These are phyloP conservation scores for Mycena filopes DNA, from an alignment of 768 basidiomycete species.

Conservation along the genomic window DNA sequence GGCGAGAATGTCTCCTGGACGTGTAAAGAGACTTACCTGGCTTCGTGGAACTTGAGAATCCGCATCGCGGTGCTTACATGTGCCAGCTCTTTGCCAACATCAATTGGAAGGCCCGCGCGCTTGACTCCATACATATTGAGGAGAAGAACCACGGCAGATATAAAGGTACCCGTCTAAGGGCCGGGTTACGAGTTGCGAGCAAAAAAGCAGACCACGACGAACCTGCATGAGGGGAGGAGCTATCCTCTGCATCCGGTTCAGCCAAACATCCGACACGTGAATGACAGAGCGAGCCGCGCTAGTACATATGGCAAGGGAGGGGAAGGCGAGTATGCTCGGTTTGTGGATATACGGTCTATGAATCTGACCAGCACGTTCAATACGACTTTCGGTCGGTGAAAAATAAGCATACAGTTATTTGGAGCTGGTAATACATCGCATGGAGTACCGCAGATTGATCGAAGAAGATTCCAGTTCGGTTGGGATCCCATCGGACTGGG, in stretches of 20 bases:
- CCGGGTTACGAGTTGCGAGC: neutral
- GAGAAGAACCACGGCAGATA: slow-evolving; percentile 54
- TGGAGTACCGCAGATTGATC: slow-evolving; percentile 52
- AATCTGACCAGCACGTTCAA: slow-evolving; percentile 49
- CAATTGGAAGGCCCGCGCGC: slow-evolving; percentile 41
- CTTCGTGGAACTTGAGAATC: slow-evolving; percentile 36
- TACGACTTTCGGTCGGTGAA: slow-evolving; percentile 45
- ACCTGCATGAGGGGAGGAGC: slow-evolving; percentile 29
- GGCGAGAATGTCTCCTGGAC: neutral
- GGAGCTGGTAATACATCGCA: slow-evolving; percentile 51
- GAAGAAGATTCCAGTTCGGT: slow-evolving; percentile 45
- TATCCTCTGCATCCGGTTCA: slow-evolving; percentile 20
- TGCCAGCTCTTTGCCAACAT: slow-evolving; percentile 46
- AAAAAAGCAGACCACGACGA: neutral
- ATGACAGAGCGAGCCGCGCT: slow-evolving; percentile 61
- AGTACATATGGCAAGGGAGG: slow-evolving; percentile 62
- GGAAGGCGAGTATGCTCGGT: slow-evolving; percentile 45
- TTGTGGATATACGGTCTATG: slow-evolving; percentile 60
- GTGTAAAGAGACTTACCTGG: slow-evolving; percentile 9
- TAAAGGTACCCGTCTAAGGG: slow-evolving; percentile 9
- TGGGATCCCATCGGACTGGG: slow-evolving; percentile 39
- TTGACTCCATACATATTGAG: slow-evolving; percentile 55
- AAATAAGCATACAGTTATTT: slow-evolving; percentile 51
- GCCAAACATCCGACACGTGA: slow-evolving; percentile 51
- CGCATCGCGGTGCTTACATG: slow-evolving; percentile 54